Evolutionary conservation across 495 filamentous ascomycete genomes (phyloP).

Genomic region (Penicillium paxilli): DNA sequence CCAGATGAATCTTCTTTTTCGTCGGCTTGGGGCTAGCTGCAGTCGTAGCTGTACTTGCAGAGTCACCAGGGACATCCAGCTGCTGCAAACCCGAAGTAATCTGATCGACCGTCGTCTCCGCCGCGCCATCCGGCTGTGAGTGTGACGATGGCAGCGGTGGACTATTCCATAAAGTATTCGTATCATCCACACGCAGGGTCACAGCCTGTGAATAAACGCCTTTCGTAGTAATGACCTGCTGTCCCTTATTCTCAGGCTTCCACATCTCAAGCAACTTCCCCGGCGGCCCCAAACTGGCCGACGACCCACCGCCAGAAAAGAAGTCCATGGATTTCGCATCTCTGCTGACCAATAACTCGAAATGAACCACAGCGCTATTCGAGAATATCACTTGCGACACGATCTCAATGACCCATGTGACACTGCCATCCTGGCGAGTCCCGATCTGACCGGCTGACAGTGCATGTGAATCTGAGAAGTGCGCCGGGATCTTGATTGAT

Average conservation of each 20-base stretch:
- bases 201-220: slow-evolving; percentile 82
- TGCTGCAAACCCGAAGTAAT: not conserved
- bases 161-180: slow-evolving; percentile 83
- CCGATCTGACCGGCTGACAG: slow-evolving; percentile 15
- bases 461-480: slow-evolving; percentile 31
- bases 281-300: slow-evolving; percentile 51
- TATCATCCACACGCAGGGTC: slow-evolving; percentile 79
- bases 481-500: slow-evolving; percentile 70
- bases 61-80: not conserved
- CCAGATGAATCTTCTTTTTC: slow-evolving; percentile 80
- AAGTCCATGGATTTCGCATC: slow-evolving; percentile 79
- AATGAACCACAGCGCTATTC: slow-evolving; percentile 80
- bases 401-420: slow-evolving; percentile 91
- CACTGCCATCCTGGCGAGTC: slow-evolving; percentile 43
- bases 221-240: slow-evolving; percentile 55
- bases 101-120: not conserved
- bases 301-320: slow-evolving; percentile 49
- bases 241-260: slow-evolving; percentile 46
- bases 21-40: not conserved
- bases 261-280: slow-evolving; percentile 72
- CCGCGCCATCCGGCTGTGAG: slow-evolving; percentile 43
- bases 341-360: slow-evolving; percentile 80
- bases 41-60: not conserved
- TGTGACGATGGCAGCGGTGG: slow-evolving; percentile 71
- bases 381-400: slow-evolving; percentile 92